Evolutionary conservation across 805 yeast species (phyloP), one percentile per base, ranked within the genome.

Genomic region (Metschnikowia proteae): DNA sequence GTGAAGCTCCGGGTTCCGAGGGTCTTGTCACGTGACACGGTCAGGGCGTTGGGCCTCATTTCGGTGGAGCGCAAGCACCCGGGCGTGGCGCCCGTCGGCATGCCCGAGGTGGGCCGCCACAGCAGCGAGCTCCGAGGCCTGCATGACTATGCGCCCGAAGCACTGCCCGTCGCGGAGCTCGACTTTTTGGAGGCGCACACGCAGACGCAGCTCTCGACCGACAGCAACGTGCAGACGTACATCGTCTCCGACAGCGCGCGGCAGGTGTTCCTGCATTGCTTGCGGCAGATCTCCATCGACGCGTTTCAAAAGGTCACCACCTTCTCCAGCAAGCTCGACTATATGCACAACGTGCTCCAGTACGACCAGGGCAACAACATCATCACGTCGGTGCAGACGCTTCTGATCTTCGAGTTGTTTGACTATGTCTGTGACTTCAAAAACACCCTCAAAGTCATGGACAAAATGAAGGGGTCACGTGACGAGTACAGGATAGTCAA

Each of bases 1-100:
- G 73, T 84, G 45, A 67, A 70, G 33, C 57, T 79, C 29, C 68
- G 88, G 40, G 67, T 86, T 8, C 90, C 91, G 1, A 57, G 63
- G 5, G 73, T 80, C 1, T 67, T 81, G 23, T 79, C 82, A 0
- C 56, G 53, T 26, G 51, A 50, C 6, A 71, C 74, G 71, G 62
- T 75, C 0, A 58, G 62, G 26, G 64, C 71, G 0, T 60, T 80
- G 37, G 59, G 32, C 35, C 34, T 56, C 5, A 51, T 55, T 5
- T 31, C 37, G 39, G 43, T 62, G 34, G 78, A 73, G 51, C 46
- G 50, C 26, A 71, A 71, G 43, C 50, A 57, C 38, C 47, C 58
- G 5, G 67, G 65, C 23, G 47, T 70, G 11, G 70, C 73, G 8
- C 76, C 76, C 0, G 54, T 72, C 3, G 76, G 76, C 3, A 55